Evolutionary conservation across 2,329 filamentous ascomycete species (phyloP).

Genomic region (Fusarium sp.): DNA sequence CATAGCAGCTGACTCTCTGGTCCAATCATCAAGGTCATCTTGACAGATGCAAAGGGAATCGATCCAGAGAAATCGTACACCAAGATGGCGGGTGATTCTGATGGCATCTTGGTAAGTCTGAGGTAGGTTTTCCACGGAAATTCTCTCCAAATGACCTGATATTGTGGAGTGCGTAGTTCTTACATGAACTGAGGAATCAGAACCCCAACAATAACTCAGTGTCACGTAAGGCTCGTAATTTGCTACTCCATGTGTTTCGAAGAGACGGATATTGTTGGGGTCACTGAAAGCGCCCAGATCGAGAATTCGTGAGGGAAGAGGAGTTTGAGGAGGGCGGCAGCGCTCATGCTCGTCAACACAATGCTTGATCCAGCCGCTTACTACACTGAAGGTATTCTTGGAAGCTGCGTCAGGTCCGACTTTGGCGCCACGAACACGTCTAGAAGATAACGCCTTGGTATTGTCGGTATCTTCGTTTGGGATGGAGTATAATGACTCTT

Average conservation of each 20-base stretch:
- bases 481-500: not conserved
- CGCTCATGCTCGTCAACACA: conserved; percentile 2
- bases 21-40: conserved; percentile 26
- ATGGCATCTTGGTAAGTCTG: conserved; percentile 31
- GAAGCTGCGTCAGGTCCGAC: conserved; percentile 1
- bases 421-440: conserved; percentile 6
- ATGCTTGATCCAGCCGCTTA: not conserved
- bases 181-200: not conserved
- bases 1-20: conserved; percentile 20
- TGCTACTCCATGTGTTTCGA: not conserved
- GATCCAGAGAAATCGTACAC: conserved; percentile 22
- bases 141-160: not conserved
- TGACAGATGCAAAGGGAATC: conserved; percentile 31
- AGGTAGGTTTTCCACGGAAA: not conserved
- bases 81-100: conserved; percentile 16
- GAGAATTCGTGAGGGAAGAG: conserved; percentile 16
- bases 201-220: conserved; percentile 31
- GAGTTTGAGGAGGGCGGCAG: not conserved
- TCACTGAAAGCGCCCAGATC: conserved; percentile 2
- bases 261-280: not conserved
- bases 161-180: conserved; percentile 5
- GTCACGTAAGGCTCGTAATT: not conserved
- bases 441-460: not conserved
- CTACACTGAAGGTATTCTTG: fast-evolving
- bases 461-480: fast-evolving